Evolutionary conservation across 2,329 filamentous ascomycete species (phyloP).

Genomic region (Cladosporium sphaerospermum): DNA sequence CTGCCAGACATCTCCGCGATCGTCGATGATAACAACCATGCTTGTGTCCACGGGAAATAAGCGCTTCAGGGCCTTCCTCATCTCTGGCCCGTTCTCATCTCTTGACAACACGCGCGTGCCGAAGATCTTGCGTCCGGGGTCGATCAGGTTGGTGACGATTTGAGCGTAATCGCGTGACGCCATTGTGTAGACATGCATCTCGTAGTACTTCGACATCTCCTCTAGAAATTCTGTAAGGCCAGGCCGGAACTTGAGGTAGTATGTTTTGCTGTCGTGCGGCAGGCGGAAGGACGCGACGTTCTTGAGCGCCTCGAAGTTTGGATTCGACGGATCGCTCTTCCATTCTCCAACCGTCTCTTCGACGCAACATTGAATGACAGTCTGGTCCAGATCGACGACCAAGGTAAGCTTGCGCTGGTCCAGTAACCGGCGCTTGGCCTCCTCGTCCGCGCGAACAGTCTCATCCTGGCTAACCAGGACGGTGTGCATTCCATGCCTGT

Average conservation of each 20-base stretch:
- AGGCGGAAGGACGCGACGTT: conserved; percentile 86
- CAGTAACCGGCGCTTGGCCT: conserved; percentile 76
- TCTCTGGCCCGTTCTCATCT: conserved; percentile 88
- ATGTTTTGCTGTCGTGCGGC: conserved; percentile 78
- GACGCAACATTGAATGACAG: conserved; percentile 95
- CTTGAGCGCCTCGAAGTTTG: conserved; percentile 85
- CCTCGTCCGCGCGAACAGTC: conserved; percentile 74
- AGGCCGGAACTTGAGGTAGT: conserved; percentile 96
- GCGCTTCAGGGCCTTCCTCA: conserved; percentile 74
- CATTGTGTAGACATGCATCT: conserved; percentile 99
- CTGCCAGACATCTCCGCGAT: conserved; percentile 91
- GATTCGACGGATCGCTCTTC: conserved; percentile 81
- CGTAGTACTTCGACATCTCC: conserved; percentile 72
- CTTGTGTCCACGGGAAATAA: conserved; percentile 95
- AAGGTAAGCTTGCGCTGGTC: conserved; percentile 78
- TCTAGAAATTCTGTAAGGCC: conserved; percentile 76
- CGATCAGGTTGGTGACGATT: conserved; percentile 85
- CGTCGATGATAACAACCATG: conserved; percentile 99
- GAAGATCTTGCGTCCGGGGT: conserved; percentile 83
- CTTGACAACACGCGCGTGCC: conserved; percentile 92
- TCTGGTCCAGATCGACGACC: conserved; percentile 96
- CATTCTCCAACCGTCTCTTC: conserved; percentile 95
- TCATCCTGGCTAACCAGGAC: conserved; percentile 79
- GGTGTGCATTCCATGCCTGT: conserved; percentile 61
- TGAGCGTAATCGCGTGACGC: conserved; percentile 93